A percentile compares a stretch with the other conserved stretches of the same genome.
Evolutionary conservation across 768 basidiomycete genomes (phyloP).

Genomic region (Thelephora ganbajun): DNA sequence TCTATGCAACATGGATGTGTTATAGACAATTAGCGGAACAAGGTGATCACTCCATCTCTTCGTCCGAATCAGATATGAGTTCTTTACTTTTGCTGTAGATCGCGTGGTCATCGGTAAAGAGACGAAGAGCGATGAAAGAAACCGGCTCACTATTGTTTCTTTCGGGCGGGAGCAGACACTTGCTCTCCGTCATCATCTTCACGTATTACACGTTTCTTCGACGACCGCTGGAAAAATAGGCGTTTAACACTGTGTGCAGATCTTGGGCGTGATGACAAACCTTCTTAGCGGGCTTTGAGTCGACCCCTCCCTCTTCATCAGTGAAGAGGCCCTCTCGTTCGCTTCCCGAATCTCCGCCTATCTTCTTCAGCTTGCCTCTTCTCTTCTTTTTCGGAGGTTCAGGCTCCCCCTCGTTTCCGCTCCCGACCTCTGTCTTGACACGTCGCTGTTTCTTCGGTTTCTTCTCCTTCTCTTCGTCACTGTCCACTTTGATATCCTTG

Average conservation of each 20-base stretch:
- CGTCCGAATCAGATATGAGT: constrained; percentile 77
- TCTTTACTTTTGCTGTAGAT: constrained; percentile 73
- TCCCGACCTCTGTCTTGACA: constrained; percentile 37
- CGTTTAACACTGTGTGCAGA: not conserved
- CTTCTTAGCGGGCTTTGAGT: constrained; percentile 56
- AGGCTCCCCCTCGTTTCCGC: constrained; percentile 18
- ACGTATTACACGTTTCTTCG: constrained; percentile 64
- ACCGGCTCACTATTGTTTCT: constrained; percentile 58
- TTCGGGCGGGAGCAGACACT: constrained; percentile 37
- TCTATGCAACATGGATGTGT: too few species aligned
- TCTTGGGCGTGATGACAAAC: constrained; percentile 20
- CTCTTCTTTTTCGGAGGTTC: constrained; percentile 60
- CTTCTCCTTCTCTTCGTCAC: constrained; percentile 70
- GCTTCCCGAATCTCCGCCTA: constrained; percentile 32
- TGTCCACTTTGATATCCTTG: constrained; percentile 45
- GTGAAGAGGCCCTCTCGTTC: constrained; percentile 60
- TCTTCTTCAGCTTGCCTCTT: constrained; percentile 53
- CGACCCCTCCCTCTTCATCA: constrained; percentile 44
- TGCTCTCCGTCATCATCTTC: constrained; percentile 72
- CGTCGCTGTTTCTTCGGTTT: constrained; percentile 31
- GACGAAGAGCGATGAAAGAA: not conserved
- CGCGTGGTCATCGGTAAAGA: not conserved
- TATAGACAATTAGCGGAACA: too few species aligned
- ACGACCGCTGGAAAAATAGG: constrained; percentile 20
- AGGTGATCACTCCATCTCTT: constrained; percentile 47